Evolutionary conservation across 129 eudicot genomes (phyloP).

Genomic region (Saposhnikovia divaricata): DNA sequence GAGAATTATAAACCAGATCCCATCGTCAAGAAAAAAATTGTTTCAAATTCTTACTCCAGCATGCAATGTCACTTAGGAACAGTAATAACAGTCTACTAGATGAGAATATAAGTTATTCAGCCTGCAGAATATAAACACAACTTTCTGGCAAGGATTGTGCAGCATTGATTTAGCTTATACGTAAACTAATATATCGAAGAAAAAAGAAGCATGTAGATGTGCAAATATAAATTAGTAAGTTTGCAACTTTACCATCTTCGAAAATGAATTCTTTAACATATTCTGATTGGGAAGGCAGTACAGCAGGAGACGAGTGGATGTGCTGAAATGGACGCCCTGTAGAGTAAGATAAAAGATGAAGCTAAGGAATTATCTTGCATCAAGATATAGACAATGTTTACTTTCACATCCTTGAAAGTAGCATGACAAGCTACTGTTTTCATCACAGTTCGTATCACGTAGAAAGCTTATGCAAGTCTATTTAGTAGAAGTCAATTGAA

Average conservation of each 20-base stretch:
- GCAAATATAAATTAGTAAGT: constrained; percentile 3
- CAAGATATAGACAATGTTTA: not conserved
- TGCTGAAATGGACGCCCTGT: constrained; percentile 43
- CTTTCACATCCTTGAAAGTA: not conserved
- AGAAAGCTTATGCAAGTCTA: not conserved
- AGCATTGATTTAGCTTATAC: not conserved
- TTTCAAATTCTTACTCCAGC: not conserved
- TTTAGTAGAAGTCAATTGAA: not conserved
- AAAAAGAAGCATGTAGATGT: not conserved
- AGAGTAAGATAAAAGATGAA: constrained; percentile 10
- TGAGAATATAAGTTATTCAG: not conserved
- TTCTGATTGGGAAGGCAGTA: constrained; percentile 34
- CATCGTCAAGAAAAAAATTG: not conserved
- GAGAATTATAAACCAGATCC: not conserved
- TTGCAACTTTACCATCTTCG: constrained; percentile 34
- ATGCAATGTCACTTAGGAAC: not conserved
- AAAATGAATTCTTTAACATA: constrained; percentile 29
- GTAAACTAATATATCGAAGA: not conserved
- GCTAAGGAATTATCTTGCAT: not conserved
- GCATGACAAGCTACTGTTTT: not conserved
- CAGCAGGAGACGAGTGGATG: constrained; percentile 54
- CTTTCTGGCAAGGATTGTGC: not conserved
- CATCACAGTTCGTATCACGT: not conserved
- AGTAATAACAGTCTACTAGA: not conserved
- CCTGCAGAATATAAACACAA: not conserved